These are phyloP conservation scores for Didymella segeticola DNA, from an alignment of 2,329 filamentous ascomycete genomes.

Conservation along the genomic window DNA sequence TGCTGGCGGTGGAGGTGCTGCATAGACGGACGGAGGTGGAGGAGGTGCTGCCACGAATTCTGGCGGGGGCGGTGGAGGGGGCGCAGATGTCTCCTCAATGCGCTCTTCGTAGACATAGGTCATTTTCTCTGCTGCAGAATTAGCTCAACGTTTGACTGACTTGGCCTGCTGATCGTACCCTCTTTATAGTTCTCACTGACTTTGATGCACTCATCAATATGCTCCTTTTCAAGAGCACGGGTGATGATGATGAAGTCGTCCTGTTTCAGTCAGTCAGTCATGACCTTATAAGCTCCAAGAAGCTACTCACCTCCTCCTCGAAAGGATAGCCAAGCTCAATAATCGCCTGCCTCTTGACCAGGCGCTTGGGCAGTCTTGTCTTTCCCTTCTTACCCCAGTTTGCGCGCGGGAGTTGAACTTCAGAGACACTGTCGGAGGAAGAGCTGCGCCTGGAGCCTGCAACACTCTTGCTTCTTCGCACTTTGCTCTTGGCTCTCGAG, in stretches of 20 bases:
- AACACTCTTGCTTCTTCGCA: conserved; percentile 38
- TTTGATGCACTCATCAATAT: conserved; percentile 88
- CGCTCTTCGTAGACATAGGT: conserved; percentile 47
- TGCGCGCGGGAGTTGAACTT: conserved; percentile 43
- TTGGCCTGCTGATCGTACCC: conserved; percentile 42
- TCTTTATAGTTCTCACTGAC: conserved; percentile 76
- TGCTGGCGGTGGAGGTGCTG: conserved; percentile 20
- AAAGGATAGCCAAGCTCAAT: conserved; percentile 87
- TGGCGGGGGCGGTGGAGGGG: conserved; percentile 33
- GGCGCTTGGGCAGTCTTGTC: conserved; percentile 81
- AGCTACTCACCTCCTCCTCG: conserved; percentile 74
- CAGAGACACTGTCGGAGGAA: conserved; percentile 52
- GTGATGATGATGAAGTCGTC: conserved; percentile 81
- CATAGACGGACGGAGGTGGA: conserved; percentile 21
- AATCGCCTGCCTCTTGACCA: conserved; percentile 81
- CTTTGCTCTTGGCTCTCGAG: conserved; percentile 52
- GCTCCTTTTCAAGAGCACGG: conserved; percentile 84
- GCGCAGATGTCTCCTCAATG: conserved; percentile 23
- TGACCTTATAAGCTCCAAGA: not conserved
- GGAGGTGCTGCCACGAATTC: conserved; percentile 24
- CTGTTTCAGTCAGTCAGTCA: conserved; percentile 55
- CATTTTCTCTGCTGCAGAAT: conserved; percentile 37
- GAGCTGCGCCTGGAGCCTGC: conserved; percentile 46
- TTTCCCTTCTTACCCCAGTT: conserved; percentile 71
- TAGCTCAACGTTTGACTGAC: not conserved